Evolutionary conservation across 2,329 filamentous ascomycete species (phyloP), one percentile per base, ranked within the genome.

Genomic region (Pseudonectria buxi): DNA sequence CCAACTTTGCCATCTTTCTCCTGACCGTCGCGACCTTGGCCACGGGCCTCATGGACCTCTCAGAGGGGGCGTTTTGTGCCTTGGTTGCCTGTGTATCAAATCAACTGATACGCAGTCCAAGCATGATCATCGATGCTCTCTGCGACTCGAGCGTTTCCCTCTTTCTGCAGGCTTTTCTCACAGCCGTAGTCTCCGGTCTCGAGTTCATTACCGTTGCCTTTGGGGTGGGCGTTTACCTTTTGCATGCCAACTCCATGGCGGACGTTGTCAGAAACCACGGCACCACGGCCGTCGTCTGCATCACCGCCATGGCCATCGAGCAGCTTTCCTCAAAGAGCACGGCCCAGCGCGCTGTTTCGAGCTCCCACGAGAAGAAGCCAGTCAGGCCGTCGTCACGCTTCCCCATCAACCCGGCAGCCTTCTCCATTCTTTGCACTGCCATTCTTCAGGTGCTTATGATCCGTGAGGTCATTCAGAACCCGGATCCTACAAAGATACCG

Each of bases 51-150:
- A 14, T 49, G 32, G 27, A 22, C 14, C 15, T 44, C 13, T 13
- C 32, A 6, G 46, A 47, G 6, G 31, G 43, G 6, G 45, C 40
- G 6, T 37, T 40, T 5, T 30, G 52, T 15, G 41, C 49, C 14
- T 7, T 43, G 6, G 36, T 32, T 9, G 33, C 47, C 18, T 47
- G 39, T 28, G 25, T 47, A 2, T 12, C 41, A 4, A 31, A 37
- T 7, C 46, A 50, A 24, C 24, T 45, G 9, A n/a, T 31, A 26
- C 16, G 12, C 27, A 35, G 12, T 7, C 33, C 40, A 7, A 25
- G 27, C 3, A 39, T 41, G 10, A 10, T 35, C 6, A 33, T 34
- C 26, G 28, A 32, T 10, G 31, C 37, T 3, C 26, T 43, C n/a
- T 26, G 28, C 9, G 36, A 37, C 11, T 34, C 40, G 7, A 10